Evolutionary conservation across 805 yeast species (phyloP), one percentile per base, ranked within the genome.

Genomic region (Brettanomyces anomalus): DNA sequence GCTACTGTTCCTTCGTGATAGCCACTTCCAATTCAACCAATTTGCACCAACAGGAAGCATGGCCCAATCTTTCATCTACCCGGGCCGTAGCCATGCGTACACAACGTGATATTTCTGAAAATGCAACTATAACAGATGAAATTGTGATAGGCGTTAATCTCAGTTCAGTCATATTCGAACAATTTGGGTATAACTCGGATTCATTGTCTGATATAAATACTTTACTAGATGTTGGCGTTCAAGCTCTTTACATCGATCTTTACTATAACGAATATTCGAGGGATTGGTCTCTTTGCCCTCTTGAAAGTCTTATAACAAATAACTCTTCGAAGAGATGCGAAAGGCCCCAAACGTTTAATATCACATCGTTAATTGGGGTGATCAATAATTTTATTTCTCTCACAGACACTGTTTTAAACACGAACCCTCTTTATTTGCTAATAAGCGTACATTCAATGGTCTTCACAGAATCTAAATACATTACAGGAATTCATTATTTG

Each of bases 221-320:
- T 0, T 39, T 77, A 16, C 49, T 81, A 36, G 50, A 56, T 32
- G 57, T 58, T 2, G 84, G 84, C 0, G 60, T 70, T 1, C 71
- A 69, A 41, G 57, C 68, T 0, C 55, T 77, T n/a, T 58, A 64
- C 42, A 41, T 79, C 4, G 85, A 82, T 52, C 43, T 80, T 21
- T 79, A 78, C 55, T 73, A 76, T 68, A 75, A 74, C 51, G 74
- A 72, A 40, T 50, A 60, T 35, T 59, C 67, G 3, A 40, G 45
- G 8, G 62, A 59, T 43, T 79, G 83, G 76, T 81, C 77, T 49
- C 55, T 79, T 3, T 79, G 85, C 49, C 81, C 84, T 3, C 24
- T 35, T 4, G 1, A 66, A 69, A 2, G 58, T 62, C 67, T 5
- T 36, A 46, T 2, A 63, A 68, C 43, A 18, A 45, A 16, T n/a